phyloP scores from a whole-genome alignment of 192 early-diverging fungal genomes.

The Funneliformis geosporum region DNA sequence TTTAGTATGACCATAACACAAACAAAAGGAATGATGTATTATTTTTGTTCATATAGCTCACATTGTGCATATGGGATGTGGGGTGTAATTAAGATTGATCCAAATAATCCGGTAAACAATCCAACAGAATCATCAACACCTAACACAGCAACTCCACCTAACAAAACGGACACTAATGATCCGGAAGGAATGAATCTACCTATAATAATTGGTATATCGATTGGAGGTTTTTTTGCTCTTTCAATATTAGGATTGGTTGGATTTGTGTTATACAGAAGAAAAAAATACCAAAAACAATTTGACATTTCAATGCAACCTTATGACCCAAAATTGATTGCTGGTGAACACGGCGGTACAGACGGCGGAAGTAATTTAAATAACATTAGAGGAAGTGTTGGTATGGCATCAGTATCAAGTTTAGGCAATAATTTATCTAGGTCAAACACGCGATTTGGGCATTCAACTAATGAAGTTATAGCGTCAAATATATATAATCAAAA shows the following conservation, averaged over 20 bases:
- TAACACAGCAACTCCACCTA: neutral
- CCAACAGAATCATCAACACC: neutral
- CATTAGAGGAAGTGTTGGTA: neutral
- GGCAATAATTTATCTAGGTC: neutral
- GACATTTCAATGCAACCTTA: neutral
- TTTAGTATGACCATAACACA: neutral
- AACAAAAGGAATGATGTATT: neutral
- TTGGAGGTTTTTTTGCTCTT: neutral
- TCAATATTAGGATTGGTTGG: neutral
- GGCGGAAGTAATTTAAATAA: neutral
- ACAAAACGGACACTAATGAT: too few relatives aligned
- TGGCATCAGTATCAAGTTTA: neutral
- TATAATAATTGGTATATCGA: neutral
- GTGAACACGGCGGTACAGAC: neutral
- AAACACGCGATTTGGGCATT: neutral
- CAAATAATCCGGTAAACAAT: too few relatives aligned
- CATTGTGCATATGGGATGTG: neutral
- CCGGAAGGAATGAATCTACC: neutral
- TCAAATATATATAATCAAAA: neutral
- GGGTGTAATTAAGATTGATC: neutral
- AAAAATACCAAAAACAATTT: neutral
- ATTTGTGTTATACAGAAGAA: neutral
- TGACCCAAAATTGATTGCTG: neutral
- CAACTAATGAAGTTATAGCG: neutral
- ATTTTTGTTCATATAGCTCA: neutral